phyloP scores from a whole-genome alignment of 768 basidiomycete genomes.

The Lactifluus volemus region DNA sequence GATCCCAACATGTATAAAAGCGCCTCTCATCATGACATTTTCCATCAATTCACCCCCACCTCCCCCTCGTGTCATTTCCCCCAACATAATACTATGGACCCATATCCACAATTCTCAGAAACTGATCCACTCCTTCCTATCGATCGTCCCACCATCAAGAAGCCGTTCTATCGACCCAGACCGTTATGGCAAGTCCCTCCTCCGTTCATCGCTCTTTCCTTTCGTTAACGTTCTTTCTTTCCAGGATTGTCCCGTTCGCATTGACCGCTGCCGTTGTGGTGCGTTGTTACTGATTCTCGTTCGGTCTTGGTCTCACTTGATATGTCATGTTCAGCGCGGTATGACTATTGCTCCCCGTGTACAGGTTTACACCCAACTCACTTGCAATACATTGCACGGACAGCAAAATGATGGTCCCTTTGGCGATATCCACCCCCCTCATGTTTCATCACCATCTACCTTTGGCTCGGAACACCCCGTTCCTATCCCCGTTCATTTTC shows the following conservation, averaged over 20 bases:
- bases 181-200: slow-evolving; percentile 34
- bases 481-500: slow-evolving; percentile 7
- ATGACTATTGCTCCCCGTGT: slow-evolving; percentile 74
- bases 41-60: background rate
- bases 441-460: background rate
- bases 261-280: slow-evolving; percentile 60
- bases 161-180: slow-evolving; percentile 42
- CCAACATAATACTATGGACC: slow-evolving; percentile 5
- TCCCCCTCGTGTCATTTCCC: background rate
- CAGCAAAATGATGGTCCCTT: slow-evolving; percentile 32
- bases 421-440: background rate
- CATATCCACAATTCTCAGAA: slow-evolving; percentile 1
- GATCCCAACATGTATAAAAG: background rate
- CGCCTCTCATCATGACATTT: background rate
- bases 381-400: slow-evolving; percentile 51
- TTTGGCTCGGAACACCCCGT: background rate
- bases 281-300: slow-evolving; percentile 21
- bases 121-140: slow-evolving; percentile 14
- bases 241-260: slow-evolving; percentile 66
- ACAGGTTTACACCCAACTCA: slow-evolving; percentile 70
- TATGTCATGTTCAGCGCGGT: slow-evolving; percentile 45
- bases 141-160: slow-evolving; percentile 25
- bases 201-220: background rate
- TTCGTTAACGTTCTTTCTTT: background rate
- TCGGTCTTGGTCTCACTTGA: background rate